Evolutionary conservation across 177 flowering plant genomes (phyloP), one percentile per base, ranked within the genome.

Genomic region (Vitis hybrid): DNA sequence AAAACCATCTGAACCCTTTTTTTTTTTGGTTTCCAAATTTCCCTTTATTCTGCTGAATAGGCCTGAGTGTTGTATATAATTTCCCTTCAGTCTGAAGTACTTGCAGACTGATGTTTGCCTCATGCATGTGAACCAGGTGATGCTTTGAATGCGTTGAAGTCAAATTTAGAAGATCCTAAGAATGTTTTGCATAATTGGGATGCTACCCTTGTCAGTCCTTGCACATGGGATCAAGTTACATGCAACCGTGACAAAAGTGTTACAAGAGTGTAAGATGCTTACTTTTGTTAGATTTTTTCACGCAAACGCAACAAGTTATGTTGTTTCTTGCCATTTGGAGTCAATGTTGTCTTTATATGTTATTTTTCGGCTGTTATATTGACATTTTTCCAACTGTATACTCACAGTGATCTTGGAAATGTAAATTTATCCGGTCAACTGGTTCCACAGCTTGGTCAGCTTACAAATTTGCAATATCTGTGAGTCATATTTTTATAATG

Each of bases 391-490:
- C 11, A 2, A 46, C 63, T 67, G 30, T 64, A 53, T 68, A 18
- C 21, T 7, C 20, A 13, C 81, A 87, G 91, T 72, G 88, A 85
- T 78, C 91, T 87, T 70, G 91, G 87, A 57, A 85, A 85, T 80
- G 88, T 86, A 11, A 81, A 81, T 78, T 67, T 87, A 51, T 78
- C 91, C 35, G 91, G 91, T 66, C 74, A 69, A 72, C 76, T 87
- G 72, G 87, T 82, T 76, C 55, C 85, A 32, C 84, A 87, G 69
- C 88, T 87, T 74, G 88, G 87, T 18, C 78, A 63, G 63, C 88
- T 87, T 50, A 10, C 71, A 20, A 82, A 78, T 62, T 76, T 87
- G 69, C 86, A 87, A 73, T 84, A 84, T 74, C 69, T 87, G 91
- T 87, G 77, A 85, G 91, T 77, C 8, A 46, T 27, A 5, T 4